These are phyloP conservation scores for Powellomyces hirtus DNA, from an alignment of 192 early-diverging fungal genomes.

Conservation along the genomic window DNA sequence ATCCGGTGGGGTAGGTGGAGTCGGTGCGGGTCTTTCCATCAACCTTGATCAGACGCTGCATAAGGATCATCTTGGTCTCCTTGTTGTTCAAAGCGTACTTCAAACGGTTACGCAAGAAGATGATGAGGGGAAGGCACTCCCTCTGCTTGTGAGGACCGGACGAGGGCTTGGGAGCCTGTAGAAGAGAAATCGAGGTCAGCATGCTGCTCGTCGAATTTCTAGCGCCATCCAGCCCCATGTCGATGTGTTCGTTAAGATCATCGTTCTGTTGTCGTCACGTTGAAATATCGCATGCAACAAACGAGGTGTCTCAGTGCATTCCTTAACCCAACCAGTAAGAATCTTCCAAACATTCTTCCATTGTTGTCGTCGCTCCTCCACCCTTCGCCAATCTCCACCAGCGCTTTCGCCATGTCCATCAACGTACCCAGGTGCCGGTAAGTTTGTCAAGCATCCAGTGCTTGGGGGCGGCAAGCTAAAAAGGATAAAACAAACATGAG, in stretches of 20 bases:
- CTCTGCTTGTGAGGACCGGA: conserved; percentile 99
- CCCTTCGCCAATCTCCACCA: not conserved
- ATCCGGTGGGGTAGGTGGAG: conserved; percentile 92
- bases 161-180: conserved; percentile 85
- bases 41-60: conserved; percentile 99
- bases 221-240: too few species aligned
- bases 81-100: conserved; percentile 98
- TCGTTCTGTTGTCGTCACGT: too few species aligned
- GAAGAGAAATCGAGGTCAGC: not conserved
- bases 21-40: conserved; percentile 98
- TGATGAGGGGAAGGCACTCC: conserved; percentile 95
- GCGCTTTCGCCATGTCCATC: not conserved
- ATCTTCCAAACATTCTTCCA: too few species aligned
- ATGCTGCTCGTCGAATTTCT: not conserved
- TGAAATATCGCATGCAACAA: too few species aligned
- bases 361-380: not conserved
- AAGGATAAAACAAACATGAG: not conserved
- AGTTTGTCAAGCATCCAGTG: conserved; percentile 99
- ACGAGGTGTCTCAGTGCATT: too few species aligned
- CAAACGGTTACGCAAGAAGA: conserved; percentile 99
- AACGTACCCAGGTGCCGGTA: conserved; percentile 84
- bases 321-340: too few species aligned
- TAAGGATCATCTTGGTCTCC: conserved; percentile 93
- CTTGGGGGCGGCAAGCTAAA: conserved; percentile 87
- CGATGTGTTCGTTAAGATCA: too few species aligned